Base-by-base conservation (phyloP, 805 yeast genomes). In the Hyphopichia homilentoma region DNA sequence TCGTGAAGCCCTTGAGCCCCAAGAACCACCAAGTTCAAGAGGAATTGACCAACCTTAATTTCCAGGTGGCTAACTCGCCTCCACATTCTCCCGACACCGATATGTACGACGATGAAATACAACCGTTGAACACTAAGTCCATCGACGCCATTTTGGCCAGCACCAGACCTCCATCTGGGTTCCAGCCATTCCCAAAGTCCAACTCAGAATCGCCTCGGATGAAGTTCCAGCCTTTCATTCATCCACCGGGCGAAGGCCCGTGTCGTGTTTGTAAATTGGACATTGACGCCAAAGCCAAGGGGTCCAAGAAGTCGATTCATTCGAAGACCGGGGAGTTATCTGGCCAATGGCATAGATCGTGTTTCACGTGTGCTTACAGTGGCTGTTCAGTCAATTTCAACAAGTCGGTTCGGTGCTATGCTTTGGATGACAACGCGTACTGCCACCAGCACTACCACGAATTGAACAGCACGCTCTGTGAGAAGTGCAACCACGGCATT, bases 291-390 rank as follows among this genome's bases (percentile, higher is more conserved):
- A 23, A 39, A 5, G 59, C 57, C 2, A 54, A 39, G 27, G 71
- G 72, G 1, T 21, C 48, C 6, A 44, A 54, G 16, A 85, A 81
- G 49, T 70, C 93, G 0, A 83, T 90, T 13, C 83, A 79, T 59
- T 85, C 96, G n/a, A 83, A 80, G 45, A 84, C 84, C 34, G 84
- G 81, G n/a, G 88, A 81, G 48, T 61, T 84, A 28, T 74, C 86
- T 1, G 97, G 97, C 0, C 90, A 88, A 53, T 93, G 97, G 97
- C 98, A 93, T 53, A 70, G 94, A 24, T 59, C 68, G 11, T 93
- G 98, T 54, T 90, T 93, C 65, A 63, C 65, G 9, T 93, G 98
- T 64, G 59, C 68, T 13, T 46, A 54, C 36, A 45, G 40, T 1
- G 57, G 66, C 8, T 90, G 97, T 61, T 58, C 57, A 6, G 50